Conservation (phyloP, 805 yeast genomes). For the Monosporozyma aerobia region DNA sequence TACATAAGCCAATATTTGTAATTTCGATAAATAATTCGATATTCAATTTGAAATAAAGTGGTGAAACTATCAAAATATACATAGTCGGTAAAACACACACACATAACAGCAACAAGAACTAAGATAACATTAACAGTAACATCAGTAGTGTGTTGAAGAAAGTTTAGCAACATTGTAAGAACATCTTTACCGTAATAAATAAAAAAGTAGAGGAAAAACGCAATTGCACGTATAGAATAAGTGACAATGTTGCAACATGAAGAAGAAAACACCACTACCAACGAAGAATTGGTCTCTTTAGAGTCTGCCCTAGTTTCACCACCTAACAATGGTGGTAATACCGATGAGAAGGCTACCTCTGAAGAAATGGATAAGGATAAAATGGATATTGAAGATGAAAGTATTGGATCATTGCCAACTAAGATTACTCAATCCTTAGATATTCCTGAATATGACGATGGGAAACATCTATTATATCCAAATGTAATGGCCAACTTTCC, state of each 20-base stretch:
- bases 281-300: neutral
- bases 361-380: neutral
- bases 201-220: neutral
- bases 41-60: neutral
- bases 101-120: neutral
- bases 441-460: conserved; percentile 15
- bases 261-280: neutral
- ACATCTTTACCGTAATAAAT: neutral
- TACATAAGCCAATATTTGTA: neutral
- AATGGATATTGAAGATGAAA: neutral
- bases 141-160: too few species aligned
- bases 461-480: conserved; percentile 22
- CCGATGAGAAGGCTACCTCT: neutral
- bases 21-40: neutral
- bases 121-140: too few species aligned
- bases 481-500: conserved; percentile 14
- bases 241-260: neutral
- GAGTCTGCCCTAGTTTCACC: neutral
- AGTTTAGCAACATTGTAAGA: neutral
- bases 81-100: neutral
- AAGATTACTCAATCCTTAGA: neutral
- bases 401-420: neutral
- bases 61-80: neutral
- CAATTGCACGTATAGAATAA: neutral
- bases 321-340: neutral